Percentiles rank a stretch among this genome's conserved stretches.
Evolutionary conservation across 345 rosid genomes (phyloP).

Genomic region (Hibiscus mutabilis): DNA sequence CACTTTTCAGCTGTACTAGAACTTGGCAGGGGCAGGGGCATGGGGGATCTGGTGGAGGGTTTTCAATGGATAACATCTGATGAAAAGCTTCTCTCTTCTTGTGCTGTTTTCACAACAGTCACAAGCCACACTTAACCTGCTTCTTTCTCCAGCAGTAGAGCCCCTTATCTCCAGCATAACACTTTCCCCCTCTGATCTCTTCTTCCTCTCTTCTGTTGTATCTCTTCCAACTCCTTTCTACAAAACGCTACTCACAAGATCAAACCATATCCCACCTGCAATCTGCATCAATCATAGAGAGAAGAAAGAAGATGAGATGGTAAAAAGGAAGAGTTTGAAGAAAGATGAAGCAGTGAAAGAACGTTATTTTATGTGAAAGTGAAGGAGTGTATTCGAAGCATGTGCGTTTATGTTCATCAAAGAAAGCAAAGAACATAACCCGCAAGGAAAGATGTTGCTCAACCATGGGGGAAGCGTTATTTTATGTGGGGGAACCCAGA

Average conservation of each 20-base stretch:
- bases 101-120: slow-evolving; percentile 61
- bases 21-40: slow-evolving; percentile 42
- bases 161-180: slow-evolving; percentile 59
- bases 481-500: slow-evolving; percentile 39
- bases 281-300: neutral
- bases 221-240: neutral
- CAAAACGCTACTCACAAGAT: neutral
- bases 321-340: neutral
- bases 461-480: slow-evolving; percentile 27
- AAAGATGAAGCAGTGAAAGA: neutral
- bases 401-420: slow-evolving; percentile 28
- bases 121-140: slow-evolving; percentile 40
- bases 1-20: slow-evolving; percentile 20
- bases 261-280: slow-evolving; percentile 24
- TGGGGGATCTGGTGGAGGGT: slow-evolving; percentile 65
- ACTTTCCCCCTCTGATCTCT: slow-evolving; percentile 7
- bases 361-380: slow-evolving; percentile 57
- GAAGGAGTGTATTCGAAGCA: slow-evolving; percentile 29
- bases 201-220: neutral
- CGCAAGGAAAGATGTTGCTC: slow-evolving; percentile 27
- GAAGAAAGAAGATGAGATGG: slow-evolving; percentile 13
- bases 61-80: slow-evolving; percentile 86
- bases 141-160: slow-evolving; percentile 21
- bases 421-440: slow-evolving; percentile 29
- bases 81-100: slow-evolving; percentile 53